Evolutionary conservation across 208 protist species (phyloP).

Genomic region (Novymonas esmeraldas): DNA sequence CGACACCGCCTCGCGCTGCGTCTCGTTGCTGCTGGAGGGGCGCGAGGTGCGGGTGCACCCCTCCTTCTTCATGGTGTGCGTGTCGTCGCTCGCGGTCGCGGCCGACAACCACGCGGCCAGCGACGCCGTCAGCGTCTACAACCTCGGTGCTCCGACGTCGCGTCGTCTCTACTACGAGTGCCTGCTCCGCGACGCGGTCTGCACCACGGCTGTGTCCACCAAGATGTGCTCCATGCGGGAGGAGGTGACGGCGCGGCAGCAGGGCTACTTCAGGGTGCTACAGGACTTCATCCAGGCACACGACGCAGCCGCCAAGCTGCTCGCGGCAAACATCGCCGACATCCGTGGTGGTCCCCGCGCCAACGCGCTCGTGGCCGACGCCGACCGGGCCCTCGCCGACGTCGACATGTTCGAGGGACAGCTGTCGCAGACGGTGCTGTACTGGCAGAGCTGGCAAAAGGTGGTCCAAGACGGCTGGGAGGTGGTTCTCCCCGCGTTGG

Average conservation of each 20-base stretch:
- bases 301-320: conserved; percentile 24
- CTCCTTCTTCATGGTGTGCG: conserved; percentile 64
- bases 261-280: conserved; percentile 42
- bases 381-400: conserved; percentile 54
- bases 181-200: conserved; percentile 17
- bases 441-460: conserved; percentile 48
- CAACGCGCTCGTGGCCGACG: conserved; percentile 39
- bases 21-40: conserved; percentile 36
- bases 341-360: conserved; percentile 33
- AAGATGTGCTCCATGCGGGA: conserved; percentile 36
- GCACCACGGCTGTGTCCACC: conserved; percentile 19
- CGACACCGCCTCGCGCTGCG: neutral
- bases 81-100: conserved; percentile 37
- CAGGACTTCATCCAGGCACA: conserved; percentile 30
- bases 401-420: conserved; percentile 59
- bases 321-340: conserved; percentile 45
- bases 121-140: conserved; percentile 35
- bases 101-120: conserved; percentile 8
- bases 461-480: conserved; percentile 60
- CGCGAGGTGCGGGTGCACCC: conserved; percentile 52
- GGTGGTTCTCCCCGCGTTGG: conserved; percentile 41
- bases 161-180: conserved; percentile 15
- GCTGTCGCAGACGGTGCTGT: conserved; percentile 39
- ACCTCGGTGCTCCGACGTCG: conserved; percentile 22
- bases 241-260: conserved; percentile 33